phyloP scores from a whole-genome alignment of 345 rosid species.

The Eucalyptus regnans region DNA sequence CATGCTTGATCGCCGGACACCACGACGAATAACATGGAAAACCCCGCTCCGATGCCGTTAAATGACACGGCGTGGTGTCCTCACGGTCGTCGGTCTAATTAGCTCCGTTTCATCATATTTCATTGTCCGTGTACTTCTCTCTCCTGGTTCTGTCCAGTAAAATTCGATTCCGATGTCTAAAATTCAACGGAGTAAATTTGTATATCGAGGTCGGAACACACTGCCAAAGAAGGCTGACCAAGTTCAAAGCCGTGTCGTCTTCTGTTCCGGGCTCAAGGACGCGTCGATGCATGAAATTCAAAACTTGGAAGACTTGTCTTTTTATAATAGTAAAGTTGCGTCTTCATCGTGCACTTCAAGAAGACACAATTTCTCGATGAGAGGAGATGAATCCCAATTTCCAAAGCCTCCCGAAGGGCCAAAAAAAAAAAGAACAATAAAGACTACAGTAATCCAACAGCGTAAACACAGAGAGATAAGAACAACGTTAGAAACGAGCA shows the following conservation, averaged over 20 bases:
- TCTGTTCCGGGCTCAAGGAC: not conserved
- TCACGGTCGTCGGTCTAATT: not conserved
- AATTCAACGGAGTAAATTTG: not conserved
- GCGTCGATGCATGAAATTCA: conserved; percentile 21
- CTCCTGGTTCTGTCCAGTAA: not conserved
- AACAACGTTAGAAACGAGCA: conserved; percentile 4
- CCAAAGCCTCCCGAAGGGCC: conserved; percentile 3
- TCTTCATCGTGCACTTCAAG: not conserved
- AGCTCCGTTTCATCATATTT: not conserved
- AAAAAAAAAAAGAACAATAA: not conserved
- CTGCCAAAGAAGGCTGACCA: not conserved
- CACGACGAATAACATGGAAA: not conserved
- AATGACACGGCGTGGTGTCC: not conserved
- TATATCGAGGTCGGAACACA: not conserved
- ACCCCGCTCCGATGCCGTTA: not conserved
- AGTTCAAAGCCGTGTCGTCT: not conserved
- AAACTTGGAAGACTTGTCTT: conserved; percentile 15
- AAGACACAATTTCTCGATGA: not conserved
- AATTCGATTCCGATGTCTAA: not conserved
- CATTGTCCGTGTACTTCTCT: not conserved
- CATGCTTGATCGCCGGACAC: not conserved
- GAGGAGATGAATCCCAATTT: conserved; percentile 22
- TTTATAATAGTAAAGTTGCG: not conserved
- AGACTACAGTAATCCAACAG: conserved; percentile 17
- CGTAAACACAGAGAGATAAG: conserved; percentile 25